Conservation (phyloP, 352 stramenopile genomes). For the Phytophthora citrophthora region DNA sequence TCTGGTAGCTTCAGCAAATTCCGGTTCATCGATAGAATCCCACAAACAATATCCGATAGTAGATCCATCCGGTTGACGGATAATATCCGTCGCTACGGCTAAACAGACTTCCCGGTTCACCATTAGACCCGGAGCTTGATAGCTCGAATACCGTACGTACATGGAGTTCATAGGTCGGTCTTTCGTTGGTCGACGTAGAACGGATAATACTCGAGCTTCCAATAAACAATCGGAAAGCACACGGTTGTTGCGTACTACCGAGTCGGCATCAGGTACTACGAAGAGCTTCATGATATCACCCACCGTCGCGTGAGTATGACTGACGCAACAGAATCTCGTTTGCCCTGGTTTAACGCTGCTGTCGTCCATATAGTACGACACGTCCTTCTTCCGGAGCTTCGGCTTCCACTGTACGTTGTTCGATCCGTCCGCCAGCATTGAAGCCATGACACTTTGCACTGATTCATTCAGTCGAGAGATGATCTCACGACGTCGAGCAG, state of each 20-base stretch:
- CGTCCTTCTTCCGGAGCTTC: conserved; percentile 49
- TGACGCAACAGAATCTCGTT: conserved; percentile 65
- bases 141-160: conserved; percentile 45
- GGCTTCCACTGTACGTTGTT: conserved; percentile 48
- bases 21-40: conserved; percentile 55
- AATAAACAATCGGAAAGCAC: conserved; percentile 57
- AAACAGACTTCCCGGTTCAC: conserved; percentile 46
- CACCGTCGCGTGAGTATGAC: conserved; percentile 37
- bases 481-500: conserved; percentile 30
- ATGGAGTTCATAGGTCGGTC: conserved; percentile 44
- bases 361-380: conserved; percentile 64
- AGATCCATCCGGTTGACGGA: conserved; percentile 43
- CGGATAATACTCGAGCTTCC: conserved; percentile 48
- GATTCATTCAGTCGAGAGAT: conserved; percentile 31
- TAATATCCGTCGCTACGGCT: conserved; percentile 42
- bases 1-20: conserved; percentile 30
- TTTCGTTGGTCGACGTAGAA: conserved; percentile 42
- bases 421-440: conserved; percentile 46
- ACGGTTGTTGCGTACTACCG: conserved; percentile 48
- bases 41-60: conserved; percentile 69
- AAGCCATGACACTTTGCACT: conserved; percentile 52
- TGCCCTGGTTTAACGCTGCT: conserved; percentile 42
- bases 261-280: conserved; percentile 42
- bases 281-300: conserved; percentile 64
- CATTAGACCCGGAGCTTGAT: conserved; percentile 43